phyloP scores from a whole-genome alignment of 805 yeast species.

The Kuraishia molischiana region DNA sequence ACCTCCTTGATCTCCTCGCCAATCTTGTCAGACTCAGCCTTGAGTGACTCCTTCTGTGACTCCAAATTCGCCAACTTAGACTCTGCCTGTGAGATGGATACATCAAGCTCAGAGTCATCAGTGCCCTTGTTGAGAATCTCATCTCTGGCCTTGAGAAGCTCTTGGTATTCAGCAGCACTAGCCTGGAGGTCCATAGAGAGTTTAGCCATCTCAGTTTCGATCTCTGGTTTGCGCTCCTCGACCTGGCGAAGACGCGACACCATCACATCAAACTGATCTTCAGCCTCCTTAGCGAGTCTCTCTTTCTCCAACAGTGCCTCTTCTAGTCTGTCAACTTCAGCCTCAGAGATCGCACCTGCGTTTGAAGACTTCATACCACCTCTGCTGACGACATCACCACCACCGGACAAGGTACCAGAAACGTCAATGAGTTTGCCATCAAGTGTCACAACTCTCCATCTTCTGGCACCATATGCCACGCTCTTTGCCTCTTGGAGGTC shows the following conservation, averaged over 20 bases:
- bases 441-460: conserved; percentile 85
- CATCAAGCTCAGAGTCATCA: conserved; percentile 8
- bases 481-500: conserved; percentile 71
- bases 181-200: conserved; percentile 56
- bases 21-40: conserved; percentile 35
- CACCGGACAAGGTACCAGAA: conserved; percentile 96
- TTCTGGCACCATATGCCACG: conserved; percentile 72
- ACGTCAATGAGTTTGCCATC: conserved; percentile 89
- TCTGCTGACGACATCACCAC: conserved; percentile 60
- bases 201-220: conserved; percentile 53
- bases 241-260: conserved; percentile 44
- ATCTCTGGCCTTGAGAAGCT: conserved; percentile 31
- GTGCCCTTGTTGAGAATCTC: conserved; percentile 18
- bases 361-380: conserved; percentile 60
- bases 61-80: conserved; percentile 21
- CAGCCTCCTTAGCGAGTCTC: conserved; percentile 36
- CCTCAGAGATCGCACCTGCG: conserved; percentile 33
- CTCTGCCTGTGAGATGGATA: conserved; percentile 15
- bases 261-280: conserved; percentile 47
- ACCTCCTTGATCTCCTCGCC: conserved; percentile 48
- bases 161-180: conserved; percentile 39
- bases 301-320: conserved; percentile 45
- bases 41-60: conserved; percentile 26
- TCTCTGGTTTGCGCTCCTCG: conserved; percentile 59
- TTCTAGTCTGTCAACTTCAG: conserved; percentile 45